Evolutionary conservation across 2,329 filamentous ascomycete genomes (phyloP), one percentile per base, ranked within the genome.

Genomic region (Emmonsiellopsis sp.): DNA sequence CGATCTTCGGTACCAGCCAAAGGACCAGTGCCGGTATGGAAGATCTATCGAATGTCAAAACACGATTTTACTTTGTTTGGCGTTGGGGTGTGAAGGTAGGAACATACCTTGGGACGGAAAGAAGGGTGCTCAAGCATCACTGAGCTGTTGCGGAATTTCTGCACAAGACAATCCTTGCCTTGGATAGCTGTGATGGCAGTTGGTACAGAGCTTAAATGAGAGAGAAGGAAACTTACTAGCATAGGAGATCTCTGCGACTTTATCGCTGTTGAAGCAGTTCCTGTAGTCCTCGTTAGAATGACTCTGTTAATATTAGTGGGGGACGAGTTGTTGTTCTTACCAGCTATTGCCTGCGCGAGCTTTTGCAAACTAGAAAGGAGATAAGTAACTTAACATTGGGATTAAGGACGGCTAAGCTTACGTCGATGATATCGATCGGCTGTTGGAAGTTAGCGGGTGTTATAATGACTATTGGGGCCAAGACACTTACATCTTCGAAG

Each of bases 101-200:
- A 7, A 55, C 66, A 60, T 68, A 90, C 86, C 78, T 94, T 94
- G 0, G 93, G 93, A 0, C 89, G 84, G 63, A 89, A 95, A 51
- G 86, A 83, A 0, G 82, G 77, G 9, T 84, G 81, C 70, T 97
- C 91, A 0, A 92, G 77, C 89, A 97, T 96, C 32, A 98, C 90
- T 0, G 89, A 92, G 40, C 89, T 95, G 73, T 98, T 98, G 37
- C 93, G 85, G 65, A 98, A 98, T 67, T 97, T 96, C 68, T 94
- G 87, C 6, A 96, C 82, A 0, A 97, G 78, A 58, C 89, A 92
- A 65, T 95, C 90, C 58, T 86, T 86, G 45, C 93, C 93, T 74
- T 98, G 93, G 55, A 95, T 92, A 10, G 91, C 87, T 90, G 54
- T 42, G 37, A 43, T 8, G 30, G 34, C 48, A 37, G 51, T 73